Evolutionary conservation across 305 asterid species (phyloP).

Genomic region (Solanum hybrid): DNA sequence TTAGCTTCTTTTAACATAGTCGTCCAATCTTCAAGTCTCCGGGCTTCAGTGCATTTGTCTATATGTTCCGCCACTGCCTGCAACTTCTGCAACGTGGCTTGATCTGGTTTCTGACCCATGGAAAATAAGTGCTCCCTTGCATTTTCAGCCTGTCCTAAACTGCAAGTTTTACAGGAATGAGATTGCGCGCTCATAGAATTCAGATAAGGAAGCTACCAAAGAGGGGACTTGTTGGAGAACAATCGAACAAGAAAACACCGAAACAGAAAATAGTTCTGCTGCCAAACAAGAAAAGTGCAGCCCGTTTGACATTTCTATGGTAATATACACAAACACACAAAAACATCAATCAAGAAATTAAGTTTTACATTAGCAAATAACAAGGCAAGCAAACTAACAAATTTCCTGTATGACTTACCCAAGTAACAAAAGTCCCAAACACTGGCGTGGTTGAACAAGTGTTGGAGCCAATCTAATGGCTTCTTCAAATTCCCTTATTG

Average conservation of each 20-base stretch:
- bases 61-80: slow-evolving; percentile 54
- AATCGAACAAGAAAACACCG: background rate
- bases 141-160: slow-evolving; percentile 88
- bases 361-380: background rate
- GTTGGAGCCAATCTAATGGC: slow-evolving; percentile 74
- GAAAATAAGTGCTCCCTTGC: slow-evolving; percentile 71
- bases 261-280: background rate
- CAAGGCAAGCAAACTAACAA: background rate
- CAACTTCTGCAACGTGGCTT: slow-evolving; percentile 60
- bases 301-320: background rate
- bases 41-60: slow-evolving; percentile 45
- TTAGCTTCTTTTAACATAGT: slow-evolving; percentile 56
- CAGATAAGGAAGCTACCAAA: background rate
- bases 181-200: slow-evolving; percentile 18
- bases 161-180: slow-evolving; percentile 42
- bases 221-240: background rate
- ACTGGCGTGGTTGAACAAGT: slow-evolving; percentile 63
- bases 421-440: slow-evolving; percentile 70
- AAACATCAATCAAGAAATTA: background rate
- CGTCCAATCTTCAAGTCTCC: slow-evolving; percentile 61
- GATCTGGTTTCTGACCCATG: slow-evolving; percentile 54
- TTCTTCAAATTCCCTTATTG: slow-evolving; percentile 69
- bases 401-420: slow-evolving; percentile 29
- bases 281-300: background rate
- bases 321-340: background rate